Base-by-base conservation (phyloP, 345 rosid genomes). In the Citropsis articulata region DNA sequence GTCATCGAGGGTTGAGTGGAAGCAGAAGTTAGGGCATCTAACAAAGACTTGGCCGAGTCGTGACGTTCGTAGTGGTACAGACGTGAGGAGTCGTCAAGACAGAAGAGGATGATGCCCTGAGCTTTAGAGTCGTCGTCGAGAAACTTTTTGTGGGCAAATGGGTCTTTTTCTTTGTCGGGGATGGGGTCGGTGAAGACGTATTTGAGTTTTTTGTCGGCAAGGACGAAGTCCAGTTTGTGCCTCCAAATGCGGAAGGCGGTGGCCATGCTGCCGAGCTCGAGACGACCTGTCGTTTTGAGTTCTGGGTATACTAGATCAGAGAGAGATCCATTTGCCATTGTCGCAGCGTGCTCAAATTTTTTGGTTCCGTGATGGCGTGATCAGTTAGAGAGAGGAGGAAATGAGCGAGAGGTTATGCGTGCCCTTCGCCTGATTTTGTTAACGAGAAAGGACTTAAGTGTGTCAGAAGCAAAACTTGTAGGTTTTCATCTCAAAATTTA, bases 1-100 rank as follows among this genome's bases (percentile, higher is more conserved):
- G 33, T 56, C 50, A 62, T 4, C 6, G 75, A 70, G 53, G 75
- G 70, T 45, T 40, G 45, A 1, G 75, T 24, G 69, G 61, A 62
- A 60, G 14, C 9, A 21, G n/a, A n/a, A 22, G 75, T 31, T 13
- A 77, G 69, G 14, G 1, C 64, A 16, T 70, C 70, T 30, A 55
- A 21, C 28, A 55, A 4, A 30, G 57, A 72, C 72, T 72, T 78
- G 40, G 72, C 72, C 1, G 66, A 35, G 40, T 64, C 65, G 62
- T 28, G 38, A n/a, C 30, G 25, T 24, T 25, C 6, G 6, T 30
- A 3, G 36, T 50, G 28, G 7, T 40, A 9, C 45, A 40, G 31
- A 28, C 9, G 30, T 22, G 73, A 9, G 66, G 5, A 72, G 70
- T 72, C 61, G 8, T 65, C 12, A 16, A 79, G 66, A 28, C 73